These are phyloP conservation scores for Begonia masoniana DNA, from an alignment of 306 rosid species.

Conservation along the genomic window DNA sequence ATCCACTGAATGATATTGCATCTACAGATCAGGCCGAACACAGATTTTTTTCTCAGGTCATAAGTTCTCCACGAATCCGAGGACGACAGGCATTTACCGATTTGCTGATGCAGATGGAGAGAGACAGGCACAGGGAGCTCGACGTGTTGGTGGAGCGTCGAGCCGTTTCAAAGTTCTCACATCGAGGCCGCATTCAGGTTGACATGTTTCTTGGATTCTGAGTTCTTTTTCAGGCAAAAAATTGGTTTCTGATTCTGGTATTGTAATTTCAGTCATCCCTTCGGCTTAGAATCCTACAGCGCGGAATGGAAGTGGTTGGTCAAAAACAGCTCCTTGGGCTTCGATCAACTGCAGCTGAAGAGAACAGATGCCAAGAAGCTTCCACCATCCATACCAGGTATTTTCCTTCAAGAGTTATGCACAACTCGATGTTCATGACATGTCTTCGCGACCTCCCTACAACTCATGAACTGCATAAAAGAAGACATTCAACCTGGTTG, in stretches of 20 bases:
- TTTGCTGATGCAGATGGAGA: conserved; percentile 55
- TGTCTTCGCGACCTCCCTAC: too few relatives aligned
- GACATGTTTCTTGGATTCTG: background rate
- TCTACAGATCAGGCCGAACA: conserved; percentile 14
- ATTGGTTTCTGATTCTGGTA: too few relatives aligned
- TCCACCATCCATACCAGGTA: conserved; percentile 53
- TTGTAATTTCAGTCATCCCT: conserved; percentile 38
- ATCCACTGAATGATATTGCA: conserved; percentile 17
- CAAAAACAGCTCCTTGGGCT: background rate
- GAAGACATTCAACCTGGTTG: too few relatives aligned
- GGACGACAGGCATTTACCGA: conserved; percentile 70
- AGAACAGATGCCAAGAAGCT: conserved; percentile 31
- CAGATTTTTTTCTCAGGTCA: conserved; percentile 12
- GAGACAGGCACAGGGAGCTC: conserved; percentile 58
- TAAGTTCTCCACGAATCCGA: conserved; percentile 32
- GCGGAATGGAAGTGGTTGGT: conserved; percentile 25
- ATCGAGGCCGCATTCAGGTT: conserved; percentile 87
- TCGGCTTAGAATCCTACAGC: conserved; percentile 48
- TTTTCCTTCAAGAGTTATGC: background rate
- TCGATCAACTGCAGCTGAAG: conserved; percentile 13
- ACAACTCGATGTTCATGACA: too few relatives aligned
- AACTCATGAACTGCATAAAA: too few relatives aligned
- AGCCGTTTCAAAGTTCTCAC: conserved; percentile 60
- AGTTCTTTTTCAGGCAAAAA: too few relatives aligned
- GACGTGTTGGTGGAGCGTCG: conserved; percentile 30